These are phyloP conservation scores for Suhomyces terraborum DNA, from an alignment of 1,139 yeast species.

Conservation along the genomic window DNA sequence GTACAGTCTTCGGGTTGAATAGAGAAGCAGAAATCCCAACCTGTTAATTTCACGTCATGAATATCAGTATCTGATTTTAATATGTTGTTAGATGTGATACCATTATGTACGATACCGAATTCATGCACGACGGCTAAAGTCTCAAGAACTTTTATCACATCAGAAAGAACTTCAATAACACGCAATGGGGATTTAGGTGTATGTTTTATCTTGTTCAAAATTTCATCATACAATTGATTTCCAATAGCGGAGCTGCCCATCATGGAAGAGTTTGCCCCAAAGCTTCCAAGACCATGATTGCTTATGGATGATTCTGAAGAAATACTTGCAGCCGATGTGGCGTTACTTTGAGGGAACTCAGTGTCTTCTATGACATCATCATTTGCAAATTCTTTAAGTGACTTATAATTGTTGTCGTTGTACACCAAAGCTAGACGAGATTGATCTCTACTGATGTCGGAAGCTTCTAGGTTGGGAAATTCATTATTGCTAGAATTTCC, in stretches of 20 bases:
- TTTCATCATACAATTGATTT: slow-evolving; percentile 12
- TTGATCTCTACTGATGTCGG: slow-evolving; percentile 8
- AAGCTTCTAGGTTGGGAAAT: not conserved
- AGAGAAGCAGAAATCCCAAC: slow-evolving; percentile 55
- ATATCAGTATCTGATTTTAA: slow-evolving; percentile 33
- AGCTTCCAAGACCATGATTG: slow-evolving; percentile 4
- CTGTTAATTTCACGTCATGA: slow-evolving; percentile 41
- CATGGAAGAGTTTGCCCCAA: slow-evolving; percentile 5
- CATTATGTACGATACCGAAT: slow-evolving; percentile 52
- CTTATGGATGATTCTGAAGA: slow-evolving; percentile 7
- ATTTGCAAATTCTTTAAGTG: slow-evolving; percentile 21
- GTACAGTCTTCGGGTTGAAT: slow-evolving; percentile 47
- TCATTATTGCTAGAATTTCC: not conserved
- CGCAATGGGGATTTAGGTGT: slow-evolving; percentile 23
- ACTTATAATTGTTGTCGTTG: slow-evolving; percentile 26
- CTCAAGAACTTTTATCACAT: slow-evolving; percentile 36
- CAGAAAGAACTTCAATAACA: slow-evolving; percentile 35
- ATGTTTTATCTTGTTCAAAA: slow-evolving; percentile 7
- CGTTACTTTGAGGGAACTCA: slow-evolving; percentile 2
- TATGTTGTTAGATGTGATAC: slow-evolving; percentile 44
- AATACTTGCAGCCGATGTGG: slow-evolving; percentile 5
- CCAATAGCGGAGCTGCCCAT: slow-evolving; percentile 8
- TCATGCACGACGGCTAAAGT: slow-evolving; percentile 44
- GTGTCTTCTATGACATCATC: slow-evolving; percentile 7
- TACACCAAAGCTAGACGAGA: slow-evolving; percentile 33